Percentiles rank a stretch among this genome's conserved stretches.
Conservation (phyloP, 2,329 filamentous ascomycete genomes). For the Aspergillus alliaceus region DNA sequence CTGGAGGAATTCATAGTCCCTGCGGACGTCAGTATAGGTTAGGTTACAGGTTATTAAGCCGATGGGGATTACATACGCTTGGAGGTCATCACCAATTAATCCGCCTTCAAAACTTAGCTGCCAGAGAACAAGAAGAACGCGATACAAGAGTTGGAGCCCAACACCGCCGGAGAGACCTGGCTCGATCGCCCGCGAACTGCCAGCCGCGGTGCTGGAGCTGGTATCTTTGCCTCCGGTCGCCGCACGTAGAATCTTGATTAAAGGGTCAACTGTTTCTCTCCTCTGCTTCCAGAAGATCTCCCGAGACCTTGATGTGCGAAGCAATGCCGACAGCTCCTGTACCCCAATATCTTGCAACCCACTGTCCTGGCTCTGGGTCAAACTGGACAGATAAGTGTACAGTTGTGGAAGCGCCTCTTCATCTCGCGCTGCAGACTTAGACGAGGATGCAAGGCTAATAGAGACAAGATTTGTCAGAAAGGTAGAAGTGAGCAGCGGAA, state of each 20-base stretch:
- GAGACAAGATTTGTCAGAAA: slow-evolving; percentile 80
- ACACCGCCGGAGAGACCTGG: slow-evolving; percentile 69
- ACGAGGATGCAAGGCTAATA: slow-evolving; percentile 59
- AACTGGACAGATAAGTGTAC: slow-evolving; percentile 79
- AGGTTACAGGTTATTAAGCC: neutral
- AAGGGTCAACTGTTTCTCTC: slow-evolving; percentile 76
- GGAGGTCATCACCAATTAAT: slow-evolving; percentile 73
- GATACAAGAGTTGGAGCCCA: slow-evolving; percentile 88
- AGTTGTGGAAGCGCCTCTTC: slow-evolving; percentile 76
- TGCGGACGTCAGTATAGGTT: slow-evolving; percentile 37
- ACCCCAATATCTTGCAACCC: slow-evolving; percentile 95
- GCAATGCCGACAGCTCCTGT: slow-evolving; percentile 80
- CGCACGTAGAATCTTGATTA: slow-evolving; percentile 75
- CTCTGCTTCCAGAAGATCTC: slow-evolving; percentile 89
- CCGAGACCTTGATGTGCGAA: slow-evolving; percentile 72
- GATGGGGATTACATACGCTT: slow-evolving; percentile 43
- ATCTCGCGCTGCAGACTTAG: slow-evolving; percentile 62
- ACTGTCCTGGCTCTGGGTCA: slow-evolving; percentile 82
- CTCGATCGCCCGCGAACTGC: slow-evolving; percentile 66
- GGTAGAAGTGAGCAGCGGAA: slow-evolving; percentile 85
- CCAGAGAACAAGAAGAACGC: slow-evolving; percentile 91
- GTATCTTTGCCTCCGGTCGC: slow-evolving; percentile 73
- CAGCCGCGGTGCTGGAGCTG: slow-evolving; percentile 59
- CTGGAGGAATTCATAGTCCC: slow-evolving; percentile 88
- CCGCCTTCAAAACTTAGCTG: slow-evolving; percentile 87